A percentile compares a stretch with the other conserved stretches of the same genome.
phyloP scores from a whole-genome alignment of 148 eudicot species.

The Rhododendron kiyosumense region DNA sequence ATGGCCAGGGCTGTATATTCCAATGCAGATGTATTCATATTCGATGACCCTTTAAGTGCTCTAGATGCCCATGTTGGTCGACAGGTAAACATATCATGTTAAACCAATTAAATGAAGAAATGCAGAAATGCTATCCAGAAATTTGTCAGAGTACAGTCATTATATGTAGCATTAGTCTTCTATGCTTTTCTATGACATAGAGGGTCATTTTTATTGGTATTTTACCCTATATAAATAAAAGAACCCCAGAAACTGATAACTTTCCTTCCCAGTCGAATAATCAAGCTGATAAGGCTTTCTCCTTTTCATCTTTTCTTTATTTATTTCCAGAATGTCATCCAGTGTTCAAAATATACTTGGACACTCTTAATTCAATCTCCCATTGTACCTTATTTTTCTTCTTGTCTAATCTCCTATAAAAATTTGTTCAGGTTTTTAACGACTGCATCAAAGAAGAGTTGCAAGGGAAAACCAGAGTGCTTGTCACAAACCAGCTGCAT shows the following conservation, averaged over 20 bases:
- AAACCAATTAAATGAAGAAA: background rate
- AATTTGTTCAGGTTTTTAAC: slow-evolving; percentile 38
- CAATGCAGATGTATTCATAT: slow-evolving; percentile 50
- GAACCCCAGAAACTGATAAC: background rate
- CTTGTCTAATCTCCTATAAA: background rate
- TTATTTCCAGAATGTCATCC: background rate
- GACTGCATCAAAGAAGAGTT: slow-evolving; percentile 53
- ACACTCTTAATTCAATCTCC: background rate
- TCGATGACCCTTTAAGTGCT: slow-evolving; percentile 63
- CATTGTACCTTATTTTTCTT: background rate
- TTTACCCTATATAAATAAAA: background rate
- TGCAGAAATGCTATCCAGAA: background rate
- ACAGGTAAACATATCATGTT: slow-evolving; percentile 28
- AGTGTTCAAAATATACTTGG: background rate
- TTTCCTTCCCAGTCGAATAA: background rate
- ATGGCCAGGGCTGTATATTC: slow-evolving; percentile 68
- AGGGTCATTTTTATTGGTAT: background rate
- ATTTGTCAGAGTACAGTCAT: background rate
- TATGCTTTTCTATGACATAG: background rate
- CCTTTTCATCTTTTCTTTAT: background rate
- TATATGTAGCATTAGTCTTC: background rate
- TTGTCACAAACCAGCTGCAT: slow-evolving; percentile 63
- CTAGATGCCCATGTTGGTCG: slow-evolving; percentile 58
- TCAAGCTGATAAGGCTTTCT: background rate
- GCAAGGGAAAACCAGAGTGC: slow-evolving; percentile 59